Base-by-base conservation (phyloP, 2,329 filamentous ascomycete genomes). In the Cordyceps cicadae region DNA sequence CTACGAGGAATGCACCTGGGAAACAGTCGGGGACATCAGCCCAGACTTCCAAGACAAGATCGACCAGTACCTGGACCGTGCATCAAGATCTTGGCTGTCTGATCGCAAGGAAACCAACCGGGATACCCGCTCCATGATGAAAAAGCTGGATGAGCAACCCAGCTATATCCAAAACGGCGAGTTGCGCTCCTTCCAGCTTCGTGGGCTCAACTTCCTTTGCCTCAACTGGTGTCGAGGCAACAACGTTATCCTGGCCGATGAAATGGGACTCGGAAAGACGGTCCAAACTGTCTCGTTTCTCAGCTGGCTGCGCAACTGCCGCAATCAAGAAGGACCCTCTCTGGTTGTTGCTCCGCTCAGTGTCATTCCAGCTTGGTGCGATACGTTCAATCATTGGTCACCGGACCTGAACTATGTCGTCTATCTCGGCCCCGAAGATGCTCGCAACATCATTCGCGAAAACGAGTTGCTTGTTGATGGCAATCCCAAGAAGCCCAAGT, bases 221-320 rank as follows among this genome's bases (percentile, higher is more conserved):
- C 91, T 96, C 75, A 96, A 97, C 74, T 99, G 95, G 95, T 90
- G 89, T 58, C 87, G 89, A 69, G 87, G 86, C 60, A 94, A 94
- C 73, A 99, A 97, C 68, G 94, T 97, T 70, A 97, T 99, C 67
- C 82, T 99, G 58, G 94, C 94, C 54, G 94, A 99, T 71, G 94
- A 99, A 75, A 99, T 99, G 94, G 94, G 94, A 68, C 81, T 99
- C 15, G 94, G 94, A 32, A 99, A 99, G 77, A 99, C 94, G 0
- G 94, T 99, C 0, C 94, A 99, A 75, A 97, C 93, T 0, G 92
- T 99, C 32, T 87, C 93, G 0, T 97, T 97, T 72, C 88, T 99
- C 73, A 97, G 93, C 71, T 99, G 94, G 93, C 81, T 99, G 63
- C 89, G 91, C 59, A 93, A 97, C 74, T 87, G 92, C 62, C 86